Evolutionary conservation across 2,329 filamentous ascomycete genomes (phyloP).

Genomic region (Didymella keratinophila): DNA sequence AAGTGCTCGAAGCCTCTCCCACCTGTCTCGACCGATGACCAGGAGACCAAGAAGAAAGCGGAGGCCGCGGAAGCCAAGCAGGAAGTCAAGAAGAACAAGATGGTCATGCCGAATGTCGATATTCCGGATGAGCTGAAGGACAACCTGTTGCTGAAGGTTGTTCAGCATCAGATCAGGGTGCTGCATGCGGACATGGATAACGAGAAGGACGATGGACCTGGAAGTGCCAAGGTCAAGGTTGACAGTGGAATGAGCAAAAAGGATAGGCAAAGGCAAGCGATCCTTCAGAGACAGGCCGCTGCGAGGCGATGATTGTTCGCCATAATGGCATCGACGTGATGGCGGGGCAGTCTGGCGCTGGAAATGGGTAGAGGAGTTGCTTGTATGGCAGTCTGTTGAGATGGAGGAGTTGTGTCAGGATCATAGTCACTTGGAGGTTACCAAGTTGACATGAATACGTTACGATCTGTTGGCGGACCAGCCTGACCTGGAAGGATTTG

Average conservation of each 20-base stretch:
- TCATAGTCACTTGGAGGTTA: not conserved
- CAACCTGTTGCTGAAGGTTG: slow-evolving; percentile 41
- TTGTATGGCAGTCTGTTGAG: not conserved
- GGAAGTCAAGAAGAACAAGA: slow-evolving; percentile 30
- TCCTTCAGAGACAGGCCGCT: not conserved
- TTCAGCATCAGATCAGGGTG: slow-evolving; percentile 49
- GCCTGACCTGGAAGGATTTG: no score
- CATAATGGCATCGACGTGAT: not conserved
- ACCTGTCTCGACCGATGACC: not conserved
- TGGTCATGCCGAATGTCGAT: slow-evolving; percentile 32
- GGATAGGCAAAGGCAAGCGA: not conserved
- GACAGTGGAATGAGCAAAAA: not conserved
- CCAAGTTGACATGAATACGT: not conserved
- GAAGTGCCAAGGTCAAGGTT: slow-evolving; percentile 5
- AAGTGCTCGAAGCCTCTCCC: slow-evolving; percentile 31
- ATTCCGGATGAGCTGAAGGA: slow-evolving; percentile 34
- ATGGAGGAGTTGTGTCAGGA: not conserved
- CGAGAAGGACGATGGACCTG: slow-evolving; percentile 9
- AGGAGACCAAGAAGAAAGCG: slow-evolving; percentile 13
- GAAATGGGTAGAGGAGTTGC: not conserved
- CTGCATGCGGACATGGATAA: slow-evolving; percentile 50
- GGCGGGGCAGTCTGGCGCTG: not conserved
- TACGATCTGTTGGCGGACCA: not conserved
- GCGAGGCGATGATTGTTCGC: not conserved
- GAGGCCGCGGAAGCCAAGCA: slow-evolving; percentile 22